A percentile compares a stretch with the other conserved stretches of the same genome.
These are phyloP conservation scores for Solanum clarkiae DNA, from an alignment of 257 asterid genomes.

Conservation along the genomic window DNA sequence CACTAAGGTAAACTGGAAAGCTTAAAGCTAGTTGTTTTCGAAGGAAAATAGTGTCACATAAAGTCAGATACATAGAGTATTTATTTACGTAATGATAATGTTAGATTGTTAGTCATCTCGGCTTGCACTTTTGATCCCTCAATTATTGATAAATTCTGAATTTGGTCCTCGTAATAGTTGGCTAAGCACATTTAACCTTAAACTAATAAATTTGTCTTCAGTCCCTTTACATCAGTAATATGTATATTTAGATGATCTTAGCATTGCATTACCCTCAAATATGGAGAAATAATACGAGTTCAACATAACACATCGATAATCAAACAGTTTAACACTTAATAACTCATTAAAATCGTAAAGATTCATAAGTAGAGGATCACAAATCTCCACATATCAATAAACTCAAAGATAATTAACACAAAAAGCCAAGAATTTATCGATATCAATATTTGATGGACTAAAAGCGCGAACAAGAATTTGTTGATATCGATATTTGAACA, in stretches of 20 bases:
- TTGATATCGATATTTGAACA: too few species aligned
- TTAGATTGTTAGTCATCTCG: neutral
- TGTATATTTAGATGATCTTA: neutral
- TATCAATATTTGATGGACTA: neutral
- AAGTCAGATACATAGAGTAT: neutral
- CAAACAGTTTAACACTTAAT: neutral
- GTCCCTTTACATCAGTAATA: neutral
- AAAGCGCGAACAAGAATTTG: neutral
- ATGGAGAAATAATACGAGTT: neutral
- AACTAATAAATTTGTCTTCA: neutral
- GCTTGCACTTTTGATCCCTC: neutral
- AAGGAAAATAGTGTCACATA: neutral
- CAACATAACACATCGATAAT: neutral
- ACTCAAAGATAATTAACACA: neutral
- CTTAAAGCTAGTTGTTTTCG: neutral
- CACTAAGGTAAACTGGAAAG: neutral
- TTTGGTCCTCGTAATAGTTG: neutral
- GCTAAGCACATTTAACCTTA: neutral
- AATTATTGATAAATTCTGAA: neutral
- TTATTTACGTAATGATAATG: neutral
- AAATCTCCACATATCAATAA: neutral
- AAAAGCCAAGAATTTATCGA: neutral
- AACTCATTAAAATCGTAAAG: neutral
- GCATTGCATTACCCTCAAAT: neutral
- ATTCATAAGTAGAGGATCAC: neutral